phyloP scores from a whole-genome alignment of 306 rosid species.

The Malus orientalis region DNA sequence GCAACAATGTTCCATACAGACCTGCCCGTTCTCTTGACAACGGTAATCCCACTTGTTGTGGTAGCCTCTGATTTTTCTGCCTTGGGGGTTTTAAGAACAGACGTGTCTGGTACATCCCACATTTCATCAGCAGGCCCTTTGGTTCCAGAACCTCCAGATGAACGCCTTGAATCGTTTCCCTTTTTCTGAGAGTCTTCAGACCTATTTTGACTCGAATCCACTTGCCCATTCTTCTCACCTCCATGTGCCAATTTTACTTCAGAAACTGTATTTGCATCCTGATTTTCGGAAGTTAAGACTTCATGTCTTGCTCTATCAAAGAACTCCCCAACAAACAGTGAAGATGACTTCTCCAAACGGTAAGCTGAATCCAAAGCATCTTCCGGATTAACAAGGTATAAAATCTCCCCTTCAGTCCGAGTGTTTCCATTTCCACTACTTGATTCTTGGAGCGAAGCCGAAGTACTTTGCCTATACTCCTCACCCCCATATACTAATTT shows the following conservation, averaged over 20 bases:
- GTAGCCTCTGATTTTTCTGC: constrained; percentile 39
- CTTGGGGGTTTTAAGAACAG: constrained; percentile 27
- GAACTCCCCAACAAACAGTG: constrained; percentile 57
- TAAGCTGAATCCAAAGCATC: constrained; percentile 62
- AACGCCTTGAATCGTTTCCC: constrained; percentile 30
- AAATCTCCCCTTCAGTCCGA: constrained; percentile 29
- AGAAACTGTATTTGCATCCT: constrained; percentile 23
- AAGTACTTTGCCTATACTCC: constrained; percentile 17
- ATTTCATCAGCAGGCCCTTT: constrained; percentile 78
- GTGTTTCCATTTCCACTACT: constrained; percentile 23
- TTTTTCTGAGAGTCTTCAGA: constrained; percentile 34
- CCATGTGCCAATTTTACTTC: constrained; percentile 27
- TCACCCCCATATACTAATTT: constrained; percentile 28
- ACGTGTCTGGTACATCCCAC: constrained; percentile 57
- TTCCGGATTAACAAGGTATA: constrained; percentile 29
- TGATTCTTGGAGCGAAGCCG: constrained; percentile 1
- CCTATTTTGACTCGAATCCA: constrained; percentile 19
- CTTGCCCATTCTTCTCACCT: constrained; percentile 25
- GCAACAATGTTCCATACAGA: constrained; percentile 57
- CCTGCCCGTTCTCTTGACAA: constrained; percentile 68
- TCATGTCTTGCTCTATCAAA: constrained; percentile 51
- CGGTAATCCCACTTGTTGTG: constrained; percentile 25
- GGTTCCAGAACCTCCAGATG: constrained; percentile 53
- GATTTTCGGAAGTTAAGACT: constrained; percentile 40
- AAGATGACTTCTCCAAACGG: constrained; percentile 51